phyloP scores from a whole-genome alignment of 2,329 filamentous ascomycete species.

The Fusarium cicatricum region DNA sequence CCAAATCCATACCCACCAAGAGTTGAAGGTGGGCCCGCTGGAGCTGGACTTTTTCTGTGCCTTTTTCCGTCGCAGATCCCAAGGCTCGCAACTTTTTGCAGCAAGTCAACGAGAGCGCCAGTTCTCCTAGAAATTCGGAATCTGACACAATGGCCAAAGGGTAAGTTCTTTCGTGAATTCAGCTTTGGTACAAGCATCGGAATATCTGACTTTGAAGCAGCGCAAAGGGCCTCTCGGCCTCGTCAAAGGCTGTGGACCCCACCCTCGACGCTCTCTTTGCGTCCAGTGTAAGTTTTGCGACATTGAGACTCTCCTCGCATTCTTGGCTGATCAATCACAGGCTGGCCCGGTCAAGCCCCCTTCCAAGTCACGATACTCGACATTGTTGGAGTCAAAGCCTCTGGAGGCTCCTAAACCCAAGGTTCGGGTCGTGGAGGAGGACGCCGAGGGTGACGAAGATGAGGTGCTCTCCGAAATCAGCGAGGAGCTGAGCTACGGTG shows the following conservation, averaged over 20 bases:
- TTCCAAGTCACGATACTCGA: conserved; percentile 55
- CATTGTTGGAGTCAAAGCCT: conserved; percentile 48
- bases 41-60: conserved; percentile 39
- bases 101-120: conserved; percentile 14
- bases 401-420: conserved; percentile 37
- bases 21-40: conserved; percentile 28
- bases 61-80: conserved; percentile 36
- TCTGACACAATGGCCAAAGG: conserved; percentile 39
- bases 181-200: conserved; percentile 3
- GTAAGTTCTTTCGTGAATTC: conserved; percentile 14
- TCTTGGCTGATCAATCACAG: conserved; percentile 46
- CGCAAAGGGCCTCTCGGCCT: conserved; percentile 52
- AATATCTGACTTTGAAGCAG: conserved; percentile 42
- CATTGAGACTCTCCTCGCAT: conserved; percentile 5
- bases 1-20: conserved; percentile 7
- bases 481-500: conserved; percentile 47
- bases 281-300: conserved; percentile 67
- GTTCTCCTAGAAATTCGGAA: conserved; percentile 7
- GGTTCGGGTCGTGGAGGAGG: conserved; percentile 40
- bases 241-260: conserved; percentile 70
- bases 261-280: conserved; percentile 75
- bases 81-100: conserved; percentile 18
- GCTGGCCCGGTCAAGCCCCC: conserved; percentile 60
- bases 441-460: conserved; percentile 46
- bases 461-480: conserved; percentile 47